Conservation (phyloP, 1,284 basidiomycete species). For the Hemileia vastatrix region DNA sequence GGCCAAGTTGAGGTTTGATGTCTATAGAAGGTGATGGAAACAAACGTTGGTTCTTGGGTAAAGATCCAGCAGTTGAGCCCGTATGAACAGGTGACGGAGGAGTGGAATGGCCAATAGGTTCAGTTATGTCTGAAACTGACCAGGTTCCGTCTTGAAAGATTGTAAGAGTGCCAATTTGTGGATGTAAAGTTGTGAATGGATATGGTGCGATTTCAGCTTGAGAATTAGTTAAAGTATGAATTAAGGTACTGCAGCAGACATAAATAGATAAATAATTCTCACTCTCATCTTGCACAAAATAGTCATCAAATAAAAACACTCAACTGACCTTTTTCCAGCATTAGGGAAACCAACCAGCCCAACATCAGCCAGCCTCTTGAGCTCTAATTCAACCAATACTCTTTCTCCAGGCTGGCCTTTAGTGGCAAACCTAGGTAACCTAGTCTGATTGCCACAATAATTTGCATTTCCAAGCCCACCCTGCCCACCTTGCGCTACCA, state of each 20-base stretch:
- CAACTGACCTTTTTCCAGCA: conserved; percentile 57
- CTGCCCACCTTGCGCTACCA: conserved; percentile 66
- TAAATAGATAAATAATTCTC: background rate
- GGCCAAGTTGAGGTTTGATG: conserved; percentile 54
- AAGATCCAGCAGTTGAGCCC: conserved; percentile 51
- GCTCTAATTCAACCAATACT: conserved; percentile 75
- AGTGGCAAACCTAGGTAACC: conserved; percentile 47
- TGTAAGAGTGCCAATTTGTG: conserved; percentile 78
- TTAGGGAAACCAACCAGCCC: conserved; percentile 95
- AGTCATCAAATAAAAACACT: no score
- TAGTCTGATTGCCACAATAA: conserved; percentile 44
- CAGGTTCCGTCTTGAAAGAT: conserved; percentile 71
- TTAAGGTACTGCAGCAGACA: conserved; percentile 58
- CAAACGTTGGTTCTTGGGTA: conserved; percentile 11
- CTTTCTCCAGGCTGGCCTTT: conserved; percentile 67
- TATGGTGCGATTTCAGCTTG: conserved; percentile 82
- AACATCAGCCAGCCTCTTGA: conserved; percentile 87
- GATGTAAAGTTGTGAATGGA: conserved; percentile 90
- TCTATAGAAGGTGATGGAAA: conserved; percentile 16
- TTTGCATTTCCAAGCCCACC: conserved; percentile 76
- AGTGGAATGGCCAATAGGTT: conserved; percentile 25
- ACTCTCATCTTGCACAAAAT: no score
- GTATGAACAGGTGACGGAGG: conserved; percentile 17
- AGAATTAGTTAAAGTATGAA: conserved; percentile 78
- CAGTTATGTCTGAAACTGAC: conserved; percentile 28